Percentiles rank a stretch among this genome's conserved stretches.
Conservation (phyloP, 495 filamentous ascomycete species). For the Podospora comata region DNA sequence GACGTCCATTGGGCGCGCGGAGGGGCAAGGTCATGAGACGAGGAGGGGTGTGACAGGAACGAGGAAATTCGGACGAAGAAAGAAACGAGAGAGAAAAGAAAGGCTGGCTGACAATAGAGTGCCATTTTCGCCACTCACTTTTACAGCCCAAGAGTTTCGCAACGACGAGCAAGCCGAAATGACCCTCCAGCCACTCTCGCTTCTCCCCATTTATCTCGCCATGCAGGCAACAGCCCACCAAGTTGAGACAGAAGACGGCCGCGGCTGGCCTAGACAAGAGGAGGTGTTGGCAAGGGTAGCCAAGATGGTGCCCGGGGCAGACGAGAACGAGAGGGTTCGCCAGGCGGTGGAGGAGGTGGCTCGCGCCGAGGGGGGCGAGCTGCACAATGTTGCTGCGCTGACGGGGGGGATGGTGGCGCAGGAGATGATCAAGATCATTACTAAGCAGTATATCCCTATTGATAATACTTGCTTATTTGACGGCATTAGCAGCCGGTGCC, state of each 20-base stretch:
- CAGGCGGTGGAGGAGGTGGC: conserved; percentile 63
- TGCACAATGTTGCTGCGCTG: conserved; percentile 92
- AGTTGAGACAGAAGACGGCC: conserved; percentile 28
- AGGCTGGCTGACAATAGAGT: conserved; percentile 3
- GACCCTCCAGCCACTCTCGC: conserved; percentile 51
- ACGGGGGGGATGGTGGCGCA: conserved; percentile 91
- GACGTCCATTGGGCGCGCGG: conserved; percentile 3
- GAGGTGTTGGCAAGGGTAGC: conserved; percentile 41
- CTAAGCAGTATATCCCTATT: conserved; percentile 91
- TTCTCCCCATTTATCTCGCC: conserved; percentile 77
- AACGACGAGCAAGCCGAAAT: conserved; percentile 44
- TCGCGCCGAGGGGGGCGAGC: conserved; percentile 76
- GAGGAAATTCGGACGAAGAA: conserved; percentile 11
- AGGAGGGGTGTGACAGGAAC: conserved; percentile 10
- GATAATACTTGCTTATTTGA: conserved; percentile 94
- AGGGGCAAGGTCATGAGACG: not conserved
- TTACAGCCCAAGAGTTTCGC: conserved; percentile 35
- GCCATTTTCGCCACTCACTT: conserved; percentile 14
- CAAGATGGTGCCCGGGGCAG: conserved; percentile 44
- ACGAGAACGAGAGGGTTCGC: conserved; percentile 43
- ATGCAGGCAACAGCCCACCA: conserved; percentile 55
- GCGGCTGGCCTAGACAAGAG: conserved; percentile 23
- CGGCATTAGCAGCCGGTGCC: conserved; percentile 75
- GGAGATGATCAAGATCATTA: conserved; percentile 94
- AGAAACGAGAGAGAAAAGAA: conserved; percentile 7